Conservation (phyloP, 2,329 filamentous ascomycete genomes). For the Beauveria pseudobassiana region DNA sequence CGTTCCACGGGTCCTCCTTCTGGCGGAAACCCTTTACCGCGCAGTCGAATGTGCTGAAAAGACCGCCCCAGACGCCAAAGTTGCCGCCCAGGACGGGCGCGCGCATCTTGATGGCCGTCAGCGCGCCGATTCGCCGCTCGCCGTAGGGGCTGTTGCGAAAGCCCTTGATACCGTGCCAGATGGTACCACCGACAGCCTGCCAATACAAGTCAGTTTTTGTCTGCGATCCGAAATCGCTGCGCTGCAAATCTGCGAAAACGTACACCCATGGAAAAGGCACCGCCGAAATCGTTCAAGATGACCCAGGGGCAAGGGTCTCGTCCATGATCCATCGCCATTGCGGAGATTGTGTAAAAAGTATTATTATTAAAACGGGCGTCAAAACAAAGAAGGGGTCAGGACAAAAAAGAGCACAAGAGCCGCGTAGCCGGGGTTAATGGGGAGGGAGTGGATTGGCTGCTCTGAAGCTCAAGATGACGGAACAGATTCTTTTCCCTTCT, state of each 20-base stretch:
- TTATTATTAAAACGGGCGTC: constrained; percentile 4
- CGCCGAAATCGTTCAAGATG: constrained; percentile 93
- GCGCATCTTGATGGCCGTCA: constrained; percentile 96
- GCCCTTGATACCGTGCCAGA: constrained; percentile 97
- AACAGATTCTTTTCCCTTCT: constrained; percentile 11
- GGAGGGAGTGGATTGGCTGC: constrained; percentile 2
- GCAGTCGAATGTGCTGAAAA: constrained; percentile 96
- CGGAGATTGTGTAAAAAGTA: not conserved
- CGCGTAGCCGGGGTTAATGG: not conserved
- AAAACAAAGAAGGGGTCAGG: not conserved
- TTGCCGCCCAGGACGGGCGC: constrained; percentile 95
- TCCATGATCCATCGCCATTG: constrained; percentile 73
- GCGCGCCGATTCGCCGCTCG: constrained; percentile 88
- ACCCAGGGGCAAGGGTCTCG: constrained; percentile 97
- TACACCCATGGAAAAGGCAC: constrained; percentile 95
- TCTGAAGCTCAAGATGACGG: constrained; percentile 7
- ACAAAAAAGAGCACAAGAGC: not conserved
- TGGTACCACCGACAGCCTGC: constrained; percentile 67
- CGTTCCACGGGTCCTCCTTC: constrained; percentile 98
- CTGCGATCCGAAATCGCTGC: not conserved
- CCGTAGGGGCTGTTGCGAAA: constrained; percentile 86
- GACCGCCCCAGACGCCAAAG: constrained; percentile 94
- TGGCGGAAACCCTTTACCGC: constrained; percentile 87
- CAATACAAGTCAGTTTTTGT: constrained; percentile 2
- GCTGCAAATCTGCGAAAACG: constrained; percentile 23